Evolutionary conservation across 768 basidiomycete species (phyloP).

Genomic region (Agrocybe praecox): DNA sequence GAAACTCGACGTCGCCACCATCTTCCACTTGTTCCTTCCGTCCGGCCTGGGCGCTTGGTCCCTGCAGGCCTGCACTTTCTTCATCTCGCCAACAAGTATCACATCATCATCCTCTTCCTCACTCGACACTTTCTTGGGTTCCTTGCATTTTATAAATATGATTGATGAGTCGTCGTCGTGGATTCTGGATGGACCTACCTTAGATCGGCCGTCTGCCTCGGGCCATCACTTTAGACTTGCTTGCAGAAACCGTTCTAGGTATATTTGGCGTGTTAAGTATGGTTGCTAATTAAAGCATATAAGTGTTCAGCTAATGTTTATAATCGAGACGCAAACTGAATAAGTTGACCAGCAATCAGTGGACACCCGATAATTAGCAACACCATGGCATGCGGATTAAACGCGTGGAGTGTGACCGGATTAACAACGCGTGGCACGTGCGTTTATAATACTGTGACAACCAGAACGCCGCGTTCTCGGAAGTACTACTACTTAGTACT

Average conservation of each 20-base stretch:
- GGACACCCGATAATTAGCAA: too few species aligned
- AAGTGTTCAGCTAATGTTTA: not conserved
- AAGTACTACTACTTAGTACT: too few species aligned
- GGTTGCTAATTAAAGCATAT: slow-evolving; percentile 7
- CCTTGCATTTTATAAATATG: slow-evolving; percentile 7
- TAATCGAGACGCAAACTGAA: not conserved
- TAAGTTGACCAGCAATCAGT: too few species aligned
- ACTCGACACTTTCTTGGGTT: not conserved
- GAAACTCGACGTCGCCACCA: not conserved
- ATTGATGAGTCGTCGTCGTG: not conserved
- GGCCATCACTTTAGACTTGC: slow-evolving; percentile 9
- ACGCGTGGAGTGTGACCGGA: slow-evolving; percentile 15
- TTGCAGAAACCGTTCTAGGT: not conserved
- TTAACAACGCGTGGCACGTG: slow-evolving; percentile 15
- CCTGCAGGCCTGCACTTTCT: slow-evolving; percentile 3
- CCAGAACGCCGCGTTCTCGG: too few species aligned
- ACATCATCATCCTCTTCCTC: slow-evolving; percentile 5
- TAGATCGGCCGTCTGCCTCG: slow-evolving; percentile 7
- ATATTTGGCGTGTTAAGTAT: slow-evolving; percentile 11
- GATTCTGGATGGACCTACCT: slow-evolving; percentile 18
- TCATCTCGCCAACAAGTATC: not conserved
- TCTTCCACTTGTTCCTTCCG: not conserved
- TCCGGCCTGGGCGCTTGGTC: slow-evolving; percentile 2
- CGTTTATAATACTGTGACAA: too few species aligned
- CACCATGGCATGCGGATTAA: slow-evolving; percentile 14